Base-by-base conservation (phyloP, 2,329 filamentous ascomycete genomes). In the Microdochium nivale region DNA sequence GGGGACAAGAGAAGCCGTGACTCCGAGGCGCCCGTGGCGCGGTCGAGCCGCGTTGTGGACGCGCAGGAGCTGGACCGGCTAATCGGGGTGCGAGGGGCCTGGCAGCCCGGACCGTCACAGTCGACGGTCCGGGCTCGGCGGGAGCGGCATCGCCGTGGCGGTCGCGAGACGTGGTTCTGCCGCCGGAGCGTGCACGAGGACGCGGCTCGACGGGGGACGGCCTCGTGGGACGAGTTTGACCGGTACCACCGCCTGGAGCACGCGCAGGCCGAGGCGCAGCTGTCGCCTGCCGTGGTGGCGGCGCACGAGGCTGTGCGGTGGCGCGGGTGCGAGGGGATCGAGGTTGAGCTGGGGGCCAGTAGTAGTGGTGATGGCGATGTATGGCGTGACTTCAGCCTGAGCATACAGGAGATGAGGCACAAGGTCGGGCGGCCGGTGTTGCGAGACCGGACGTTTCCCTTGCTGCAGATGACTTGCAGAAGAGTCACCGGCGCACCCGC, bases 401-500 rank as follows among this genome's bases (percentile, higher is more conserved):
- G 62, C 58, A 69, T 87, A 23, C 76, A 78, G 55, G 83, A 88
- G 68, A 86, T 87, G 74, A 76, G 77, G 51, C 86, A 90, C 64
- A 72, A 73, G 47, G 73, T 90, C 50, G 68, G 70, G 32, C 77
- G 78, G 0, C 69, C 73, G 2, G 73, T 80, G n/a, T 70, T 89
- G 8, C 74, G 75, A 53, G 77, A 83, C 55, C 80, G 87, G 49
- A 77, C 80, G 2, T 90, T 90, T 58, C 76, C 83, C 16, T 80
- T 85, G 2, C 64, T 90, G 49, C 80, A 88, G 62, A 69, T 86
- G 51, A 80, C 81, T 37, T 71, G 72, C 11, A 69, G 73, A 9
- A 21, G 40, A 24, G 40, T 44, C n/a, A 21, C 23, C 19, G n/a
- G 35, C n/a, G 27, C 27, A 5, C 11, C 27, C 13, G n/a, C 16